Conservation (phyloP, 2,329 filamentous ascomycete genomes). For the Aspergillus niger region DNA sequence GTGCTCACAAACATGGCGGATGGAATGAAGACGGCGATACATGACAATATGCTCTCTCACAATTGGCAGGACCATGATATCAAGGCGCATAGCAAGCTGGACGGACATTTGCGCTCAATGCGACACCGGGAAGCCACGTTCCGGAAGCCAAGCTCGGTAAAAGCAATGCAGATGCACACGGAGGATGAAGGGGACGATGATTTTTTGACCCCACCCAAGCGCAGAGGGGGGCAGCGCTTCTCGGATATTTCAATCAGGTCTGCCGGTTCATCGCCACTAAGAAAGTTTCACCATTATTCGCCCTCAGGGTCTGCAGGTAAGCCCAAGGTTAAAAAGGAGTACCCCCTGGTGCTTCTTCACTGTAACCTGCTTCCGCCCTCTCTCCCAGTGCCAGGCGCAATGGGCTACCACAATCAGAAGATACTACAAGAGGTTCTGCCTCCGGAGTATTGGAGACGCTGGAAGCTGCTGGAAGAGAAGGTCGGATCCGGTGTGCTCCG, state of each 20-base stretch:
- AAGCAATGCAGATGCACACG: conserved; percentile 48
- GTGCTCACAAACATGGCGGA: conserved; percentile 37
- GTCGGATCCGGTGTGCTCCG: conserved; percentile 56
- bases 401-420: conserved; percentile 39
- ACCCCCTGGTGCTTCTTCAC: conserved; percentile 63
- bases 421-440: conserved; percentile 55
- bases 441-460: conserved; percentile 46
- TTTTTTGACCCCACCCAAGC: conserved; percentile 38
- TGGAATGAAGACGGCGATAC: conserved; percentile 24
- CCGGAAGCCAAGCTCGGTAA: conserved; percentile 49
- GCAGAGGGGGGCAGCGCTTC: conserved; percentile 29
- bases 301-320: conserved; percentile 30
- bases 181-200: conserved; percentile 47
- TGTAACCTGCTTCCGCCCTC: conserved; percentile 60
- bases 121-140: conserved; percentile 42
- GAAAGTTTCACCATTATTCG: conserved; percentile 39
- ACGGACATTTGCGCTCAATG: conserved; percentile 22
- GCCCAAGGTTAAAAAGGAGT: conserved; percentile 47
- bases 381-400: conserved; percentile 48
- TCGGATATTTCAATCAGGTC: conserved; percentile 38
- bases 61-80: conserved; percentile 22
- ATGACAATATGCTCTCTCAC: conserved; percentile 22
- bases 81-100: conserved; percentile 19
- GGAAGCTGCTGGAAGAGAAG: conserved; percentile 57
- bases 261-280: conserved; percentile 33